Conservation (phyloP, 805 yeast genomes). For the Blastobotrys parvus region DNA sequence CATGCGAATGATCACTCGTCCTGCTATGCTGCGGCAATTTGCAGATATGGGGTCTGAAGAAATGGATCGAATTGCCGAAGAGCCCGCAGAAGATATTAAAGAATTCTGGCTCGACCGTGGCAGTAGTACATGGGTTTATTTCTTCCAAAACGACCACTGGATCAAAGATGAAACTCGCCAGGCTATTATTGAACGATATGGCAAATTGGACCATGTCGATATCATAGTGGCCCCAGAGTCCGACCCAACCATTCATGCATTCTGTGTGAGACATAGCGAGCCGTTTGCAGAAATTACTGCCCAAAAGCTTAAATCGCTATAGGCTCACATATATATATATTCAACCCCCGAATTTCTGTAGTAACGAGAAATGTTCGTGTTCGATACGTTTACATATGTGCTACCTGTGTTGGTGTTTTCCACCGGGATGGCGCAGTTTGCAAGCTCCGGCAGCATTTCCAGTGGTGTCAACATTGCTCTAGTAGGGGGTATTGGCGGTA, state of each 20-base stretch:
- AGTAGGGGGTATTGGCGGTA: too few species aligned
- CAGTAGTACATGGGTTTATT: conserved; percentile 43
- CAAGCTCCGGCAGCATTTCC: too few species aligned
- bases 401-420: too few species aligned
- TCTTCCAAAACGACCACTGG: conserved; percentile 61
- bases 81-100: conserved; percentile 27
- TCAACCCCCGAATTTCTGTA: too few species aligned
- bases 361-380: too few species aligned
- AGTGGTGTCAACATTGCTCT: too few species aligned
- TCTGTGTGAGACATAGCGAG: conserved; percentile 48
- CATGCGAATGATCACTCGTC: conserved; percentile 33
- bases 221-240: conserved; percentile 31
- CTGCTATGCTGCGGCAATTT: conserved; percentile 44
- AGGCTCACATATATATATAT: too few species aligned
- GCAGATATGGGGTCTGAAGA: conserved; percentile 53
- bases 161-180: conserved; percentile 45
- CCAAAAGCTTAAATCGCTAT: too few species aligned
- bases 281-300: too few species aligned
- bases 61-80: conserved; percentile 42
- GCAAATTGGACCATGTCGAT: conserved; percentile 28
- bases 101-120: conserved; percentile 45
- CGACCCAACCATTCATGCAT: conserved; percentile 42
- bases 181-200: conserved; percentile 33
- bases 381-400: too few species aligned
- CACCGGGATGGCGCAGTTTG: too few species aligned